These are phyloP conservation scores for Candolleomyces aberdarensis DNA, from an alignment of 768 basidiomycete species.

Conservation along the genomic window DNA sequence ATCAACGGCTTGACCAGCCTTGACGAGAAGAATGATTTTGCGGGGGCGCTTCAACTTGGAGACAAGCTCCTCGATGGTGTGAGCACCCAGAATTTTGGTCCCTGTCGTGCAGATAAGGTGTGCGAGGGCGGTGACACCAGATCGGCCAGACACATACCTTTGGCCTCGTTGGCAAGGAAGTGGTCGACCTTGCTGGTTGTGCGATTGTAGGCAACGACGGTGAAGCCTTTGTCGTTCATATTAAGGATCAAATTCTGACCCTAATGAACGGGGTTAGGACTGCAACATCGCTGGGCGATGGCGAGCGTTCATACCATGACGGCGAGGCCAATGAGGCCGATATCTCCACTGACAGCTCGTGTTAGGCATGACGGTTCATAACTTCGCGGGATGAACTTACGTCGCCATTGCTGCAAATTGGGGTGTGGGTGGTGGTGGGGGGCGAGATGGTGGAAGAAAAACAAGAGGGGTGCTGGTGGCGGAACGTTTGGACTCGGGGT, in stretches of 20 bases:
- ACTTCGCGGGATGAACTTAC: slow-evolving; percentile 17
- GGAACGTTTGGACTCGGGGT: neutral
- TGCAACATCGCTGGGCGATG: slow-evolving; percentile 16
- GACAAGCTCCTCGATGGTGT: slow-evolving; percentile 88
- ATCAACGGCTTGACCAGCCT: slow-evolving; percentile 96
- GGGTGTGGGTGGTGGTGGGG: slow-evolving; percentile 30
- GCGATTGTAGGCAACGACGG: slow-evolving; percentile 95
- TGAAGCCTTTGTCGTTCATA: slow-evolving; percentile 99
- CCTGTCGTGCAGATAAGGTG: slow-evolving; percentile 45
- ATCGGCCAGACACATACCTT: slow-evolving; percentile 56
- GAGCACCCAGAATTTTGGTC: slow-evolving; percentile 93
- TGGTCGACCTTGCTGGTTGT: slow-evolving; percentile 93
- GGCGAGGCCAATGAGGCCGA: slow-evolving; percentile 97
- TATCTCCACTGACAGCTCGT: slow-evolving; percentile 71
- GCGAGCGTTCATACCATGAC: slow-evolving; percentile 75
- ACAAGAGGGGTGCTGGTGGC: slow-evolving; percentile 10
- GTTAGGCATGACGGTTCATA: slow-evolving; percentile 3
- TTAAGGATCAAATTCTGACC: slow-evolving; percentile 97
- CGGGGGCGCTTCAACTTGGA: slow-evolving; percentile 92
- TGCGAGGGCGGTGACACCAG: slow-evolving; percentile 14
- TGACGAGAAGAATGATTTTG: slow-evolving; percentile 98
- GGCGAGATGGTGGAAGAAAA: slow-evolving; percentile 30
- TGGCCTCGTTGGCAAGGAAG: slow-evolving; percentile 96
- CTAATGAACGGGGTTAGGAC: slow-evolving; percentile 34
- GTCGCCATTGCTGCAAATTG: slow-evolving; percentile 40